Evolutionary conservation across 148 eudicot species (phyloP), one percentile per base, ranked within the genome.

Genomic region (Chenopodium quinoa): DNA sequence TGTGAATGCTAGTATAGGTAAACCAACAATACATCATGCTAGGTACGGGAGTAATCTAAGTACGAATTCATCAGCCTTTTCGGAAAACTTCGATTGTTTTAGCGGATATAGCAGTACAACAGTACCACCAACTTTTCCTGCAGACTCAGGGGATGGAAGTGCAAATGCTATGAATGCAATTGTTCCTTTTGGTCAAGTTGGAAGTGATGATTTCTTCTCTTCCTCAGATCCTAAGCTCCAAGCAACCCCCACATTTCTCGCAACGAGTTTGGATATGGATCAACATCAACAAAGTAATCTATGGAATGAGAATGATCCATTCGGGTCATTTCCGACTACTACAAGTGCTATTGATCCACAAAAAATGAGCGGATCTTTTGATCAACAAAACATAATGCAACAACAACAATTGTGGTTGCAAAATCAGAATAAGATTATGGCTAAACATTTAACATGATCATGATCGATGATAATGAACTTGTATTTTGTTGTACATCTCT

Each of bases 171-270:
- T 65, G 76, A 83, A 68, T 22, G 83, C 85, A 34, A 77, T 86
- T 7, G 85, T 82, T 20, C 82, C 80, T 32, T 71, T 60, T 79
- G 79, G 46, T 66, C 76, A 62, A 29, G 69, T 31, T 1, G 62
- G 46, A 27, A 75, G n/a, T 20, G 75, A 63, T n/a, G 82, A 84
- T 13, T 75, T 60, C 32, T 83, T 82, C 69, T 78, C 85, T 64
- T 80, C 83, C 9, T 34, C 78, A 6, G 74, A 31, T n/a, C 85
- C 91, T 0, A 83, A 83, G 50, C 87, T 90, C 64, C 87, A 83
- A 81, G 89, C 91, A 48, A 77, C 87, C 4, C 94, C 95, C 10
- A 90, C 92, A 9, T 93, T 93, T 72, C 84, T 84, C 0, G 87
- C 85, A 34, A 86, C 88, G 31, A 85, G 85, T 85, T 62, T 84